Evolutionary conservation across 495 filamentous ascomycete species (phyloP), one percentile per base, ranked within the genome.

Genomic region (Bacidia rubella): DNA sequence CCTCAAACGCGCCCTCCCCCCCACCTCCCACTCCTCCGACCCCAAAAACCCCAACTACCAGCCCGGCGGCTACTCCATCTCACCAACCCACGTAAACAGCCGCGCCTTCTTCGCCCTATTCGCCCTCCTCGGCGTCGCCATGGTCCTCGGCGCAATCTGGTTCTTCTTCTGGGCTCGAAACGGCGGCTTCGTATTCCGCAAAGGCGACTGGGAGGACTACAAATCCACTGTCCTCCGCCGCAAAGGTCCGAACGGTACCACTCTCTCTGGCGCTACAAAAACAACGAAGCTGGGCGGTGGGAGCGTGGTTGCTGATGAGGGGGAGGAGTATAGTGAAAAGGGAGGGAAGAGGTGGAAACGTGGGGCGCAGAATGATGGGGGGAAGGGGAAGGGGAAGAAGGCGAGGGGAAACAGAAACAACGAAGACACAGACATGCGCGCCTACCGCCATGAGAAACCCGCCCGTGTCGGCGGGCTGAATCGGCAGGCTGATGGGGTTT

Each of bases 151-250:
- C 0, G 73, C 68, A 20, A 85, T 96, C 56, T 98, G 92, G 92
- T 95, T 97, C 71, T 98, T 97, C 75, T 94, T 97, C 77, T 93
- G 85, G 85, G 88, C 89, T 50, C 88, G 85, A 68, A 92, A 96
- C 63, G 93, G 90, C 59, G 93, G 92, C 2, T 96, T 96, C 70
- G 67, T 82, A 53, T 98, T 85, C 74, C 75, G 74, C 17, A 70
- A 87, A 52, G 72, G 78, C 46, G 92, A 98, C 67, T 98, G 92
- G 92, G 90, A 95, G 1, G 92, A 98, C 57, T 98, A 98, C 78
- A 96, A 96, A 64, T 85, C 84, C 2, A 96, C 93, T 0, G 93
- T 98, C 11, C 70, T 97, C n/a, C 81, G 92, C 26, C 83, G 90
- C 49, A 90, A 87, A 65, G 89, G 88, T 0, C 87, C 87, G 4